A percentile compares a stretch with the other conserved stretches of the same genome.
Conservation (phyloP, 495 filamentous ascomycete genomes). For the Haplographium delicatum region DNA sequence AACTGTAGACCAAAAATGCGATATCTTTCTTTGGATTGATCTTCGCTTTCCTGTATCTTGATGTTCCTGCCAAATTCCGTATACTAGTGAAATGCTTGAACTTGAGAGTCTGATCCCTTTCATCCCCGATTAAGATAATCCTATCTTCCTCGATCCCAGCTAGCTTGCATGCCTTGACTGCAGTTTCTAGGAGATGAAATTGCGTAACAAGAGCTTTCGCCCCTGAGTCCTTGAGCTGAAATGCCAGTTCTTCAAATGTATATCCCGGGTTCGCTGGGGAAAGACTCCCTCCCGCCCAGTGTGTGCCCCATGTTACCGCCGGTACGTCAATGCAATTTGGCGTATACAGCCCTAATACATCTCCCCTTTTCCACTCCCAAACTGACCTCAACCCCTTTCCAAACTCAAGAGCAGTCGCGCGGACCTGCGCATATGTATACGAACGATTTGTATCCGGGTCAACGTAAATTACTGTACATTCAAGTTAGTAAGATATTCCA, state of each 20-base stretch:
- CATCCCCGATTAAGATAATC: constrained; percentile 76
- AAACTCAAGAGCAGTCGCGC: constrained; percentile 62
- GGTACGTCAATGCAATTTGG: constrained; percentile 75
- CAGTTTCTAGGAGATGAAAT: constrained; percentile 52
- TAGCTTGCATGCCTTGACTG: constrained; percentile 57
- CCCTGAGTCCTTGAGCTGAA: constrained; percentile 76
- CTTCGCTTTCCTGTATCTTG: constrained; percentile 33
- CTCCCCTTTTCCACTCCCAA: constrained; percentile 78
- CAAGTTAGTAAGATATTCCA: too few relatives aligned
- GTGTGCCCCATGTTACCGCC: constrained; percentile 66
- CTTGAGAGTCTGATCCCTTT: constrained; percentile 50
- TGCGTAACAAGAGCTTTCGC: constrained; percentile 78
- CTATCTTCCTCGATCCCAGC: constrained; percentile 60
- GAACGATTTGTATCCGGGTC: constrained; percentile 68
- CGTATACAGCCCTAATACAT: constrained; percentile 64
- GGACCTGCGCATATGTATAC: constrained; percentile 69
- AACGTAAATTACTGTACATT: constrained; percentile 63
- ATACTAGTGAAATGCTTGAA: constrained; percentile 77
- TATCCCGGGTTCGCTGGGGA: constrained; percentile 87
- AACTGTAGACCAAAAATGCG: constrained; percentile 73
- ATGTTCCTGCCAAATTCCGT: constrained; percentile 48
- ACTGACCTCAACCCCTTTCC: constrained; percentile 67
- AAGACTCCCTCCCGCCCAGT: constrained; percentile 78
- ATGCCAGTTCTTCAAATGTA: constrained; percentile 78
- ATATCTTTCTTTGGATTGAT: constrained; percentile 52